These are phyloP conservation scores for Linderniella brevidens DNA, from an alignment of 257 asterid species.

Conservation along the genomic window DNA sequence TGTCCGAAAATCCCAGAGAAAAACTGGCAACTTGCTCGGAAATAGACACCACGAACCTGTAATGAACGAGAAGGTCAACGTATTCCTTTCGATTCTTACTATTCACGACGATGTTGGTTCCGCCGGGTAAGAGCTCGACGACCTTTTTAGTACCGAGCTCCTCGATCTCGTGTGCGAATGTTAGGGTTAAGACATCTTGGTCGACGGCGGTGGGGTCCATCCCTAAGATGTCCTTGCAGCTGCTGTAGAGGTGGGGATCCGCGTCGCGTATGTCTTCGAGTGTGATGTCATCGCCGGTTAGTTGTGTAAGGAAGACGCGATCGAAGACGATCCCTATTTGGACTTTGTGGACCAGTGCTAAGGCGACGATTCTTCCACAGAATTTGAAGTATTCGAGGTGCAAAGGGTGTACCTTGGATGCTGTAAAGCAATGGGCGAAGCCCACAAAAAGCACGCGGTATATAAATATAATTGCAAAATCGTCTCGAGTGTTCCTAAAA, in stretches of 20 bases:
- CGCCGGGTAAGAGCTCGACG: slow-evolving; percentile 61
- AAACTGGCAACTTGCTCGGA: slow-evolving; percentile 53
- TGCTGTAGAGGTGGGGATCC: slow-evolving; percentile 66
- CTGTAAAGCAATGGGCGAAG: slow-evolving; percentile 26
- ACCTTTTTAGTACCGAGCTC: slow-evolving; percentile 69
- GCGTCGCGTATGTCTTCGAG: slow-evolving; percentile 77
- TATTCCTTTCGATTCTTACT: slow-evolving; percentile 63
- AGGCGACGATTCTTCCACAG: slow-evolving; percentile 80
- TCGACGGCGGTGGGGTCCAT: slow-evolving; percentile 79
- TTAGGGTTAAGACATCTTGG: slow-evolving; percentile 46
- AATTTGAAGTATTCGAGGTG: slow-evolving; percentile 76
- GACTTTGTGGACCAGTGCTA: slow-evolving; percentile 82
- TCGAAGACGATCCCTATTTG: slow-evolving; percentile 87
- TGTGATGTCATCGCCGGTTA: slow-evolving; percentile 48
- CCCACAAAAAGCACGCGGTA: too few species aligned
- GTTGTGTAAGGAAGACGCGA: slow-evolving; percentile 61
- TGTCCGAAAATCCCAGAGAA: slow-evolving; percentile 58
- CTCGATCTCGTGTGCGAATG: slow-evolving; percentile 64
- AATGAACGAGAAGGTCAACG: slow-evolving; percentile 60
- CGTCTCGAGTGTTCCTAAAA: too few species aligned
- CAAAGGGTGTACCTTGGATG: slow-evolving; percentile 81
- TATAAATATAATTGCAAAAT: too few species aligned
- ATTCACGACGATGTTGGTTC: slow-evolving; percentile 43
- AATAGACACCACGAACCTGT: slow-evolving; percentile 53
- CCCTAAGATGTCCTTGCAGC: slow-evolving; percentile 87